Percentiles rank a stretch among this genome's conserved stretches.
Conservation (phyloP, 1,139 yeast species). For the Geotrichum histeridarum region DNA sequence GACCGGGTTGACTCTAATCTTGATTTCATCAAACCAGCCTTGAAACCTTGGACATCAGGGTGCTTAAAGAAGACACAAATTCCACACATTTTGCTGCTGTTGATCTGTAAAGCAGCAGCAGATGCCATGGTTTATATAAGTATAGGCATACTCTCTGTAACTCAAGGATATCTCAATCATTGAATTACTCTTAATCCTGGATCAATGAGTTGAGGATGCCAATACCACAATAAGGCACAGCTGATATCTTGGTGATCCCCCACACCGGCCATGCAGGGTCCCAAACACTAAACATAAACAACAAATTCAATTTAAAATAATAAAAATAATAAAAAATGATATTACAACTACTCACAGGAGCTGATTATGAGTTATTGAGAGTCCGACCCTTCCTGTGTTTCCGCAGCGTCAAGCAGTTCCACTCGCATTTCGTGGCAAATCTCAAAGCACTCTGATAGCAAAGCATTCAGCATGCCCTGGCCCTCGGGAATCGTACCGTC, state of each 20-base stretch:
- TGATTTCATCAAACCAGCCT: constrained; percentile 88
- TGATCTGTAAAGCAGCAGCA: no score
- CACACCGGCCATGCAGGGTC: no score
- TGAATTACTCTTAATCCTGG: no score
- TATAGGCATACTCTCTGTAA: no score
- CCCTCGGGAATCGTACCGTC: constrained; percentile 92
- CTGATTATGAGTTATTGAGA: not conserved
- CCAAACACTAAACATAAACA: no score
- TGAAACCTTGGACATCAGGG: constrained; percentile 73
- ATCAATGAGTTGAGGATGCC: no score
- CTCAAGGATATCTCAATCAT: no score
- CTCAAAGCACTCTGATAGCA: constrained; percentile 90
- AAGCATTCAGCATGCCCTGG: constrained; percentile 85
- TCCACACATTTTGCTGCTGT: constrained; percentile 70
- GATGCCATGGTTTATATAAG: no score
- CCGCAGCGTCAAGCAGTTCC: constrained; percentile 44
- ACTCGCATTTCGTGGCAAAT: constrained; percentile 83
- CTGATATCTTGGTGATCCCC: no score
- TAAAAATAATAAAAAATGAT: not conserved
- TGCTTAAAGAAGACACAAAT: constrained; percentile 88
- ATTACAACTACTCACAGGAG: not conserved
- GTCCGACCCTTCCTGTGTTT: not conserved
- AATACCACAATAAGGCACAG: no score
- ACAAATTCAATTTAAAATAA: no score
- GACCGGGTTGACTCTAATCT: constrained; percentile 67